Evolutionary conservation across 2,329 filamentous ascomycete genomes (phyloP), one percentile per base, ranked within the genome.

Genomic region (Pseudopyricularia cyperi): DNA sequence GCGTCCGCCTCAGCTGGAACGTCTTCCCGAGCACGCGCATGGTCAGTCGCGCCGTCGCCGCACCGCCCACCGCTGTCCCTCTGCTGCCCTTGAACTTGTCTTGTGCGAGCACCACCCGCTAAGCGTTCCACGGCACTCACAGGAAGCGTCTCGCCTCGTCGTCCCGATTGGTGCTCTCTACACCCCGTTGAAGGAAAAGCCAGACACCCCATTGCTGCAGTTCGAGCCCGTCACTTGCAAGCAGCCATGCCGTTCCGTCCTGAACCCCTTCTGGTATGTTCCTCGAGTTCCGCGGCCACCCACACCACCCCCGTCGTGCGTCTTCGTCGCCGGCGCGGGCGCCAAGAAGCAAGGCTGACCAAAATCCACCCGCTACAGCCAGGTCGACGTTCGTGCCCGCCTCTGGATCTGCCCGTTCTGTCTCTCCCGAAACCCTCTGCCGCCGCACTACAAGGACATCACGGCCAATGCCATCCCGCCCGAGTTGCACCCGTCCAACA

Each of bases 181-280:
- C 70, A 98, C 91, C 2, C 90, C 91, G 5, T 72, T 96, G 61
- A 97, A 97, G 71, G 91, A 96, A 72, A 94, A 94, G 73, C 82
- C 85, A 22, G 86, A 95, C 57, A 87, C 88, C 24, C 89, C 90
- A 52, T 72, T 95, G 57, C 77, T 98, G 51, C 88, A 94, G 66
- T 97, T 97, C 70, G 91, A 97, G 70, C 93, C 93, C 17, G 89
- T 98, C 42, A 90, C 87, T 55, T 98, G 93, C 82, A 96, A 96
- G 71, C 81, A 87, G 66, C 93, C 93, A 56, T 98, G 93, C 70
- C 85, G 90, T 68, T 91, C 91, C 52, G 89, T 97, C 35, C 76
- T 98, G 66, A 98, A 98, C 67, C 93, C 93, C 46, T 97, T 90
- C 75, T 96, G 91, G 89, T 94, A 77, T 63, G 80, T 63, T 44